Conservation (phyloP, 805 yeast genomes). For the Candida chauliodis region DNA sequence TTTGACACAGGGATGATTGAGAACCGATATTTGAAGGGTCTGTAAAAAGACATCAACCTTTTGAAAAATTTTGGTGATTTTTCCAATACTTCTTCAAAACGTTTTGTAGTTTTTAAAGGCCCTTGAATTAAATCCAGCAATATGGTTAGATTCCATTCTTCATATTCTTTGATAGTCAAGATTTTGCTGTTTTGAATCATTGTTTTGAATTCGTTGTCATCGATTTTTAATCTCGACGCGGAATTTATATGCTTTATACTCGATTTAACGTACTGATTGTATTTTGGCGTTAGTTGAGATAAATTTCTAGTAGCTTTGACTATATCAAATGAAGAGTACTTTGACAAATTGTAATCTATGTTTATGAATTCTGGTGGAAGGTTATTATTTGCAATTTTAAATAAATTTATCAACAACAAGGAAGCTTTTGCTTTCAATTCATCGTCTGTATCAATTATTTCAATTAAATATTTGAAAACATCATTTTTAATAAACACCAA, state of each 20-base stretch:
- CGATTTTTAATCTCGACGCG: slow-evolving; percentile 31
- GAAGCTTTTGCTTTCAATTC: slow-evolving; percentile 56
- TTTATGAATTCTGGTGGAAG: slow-evolving; percentile 47
- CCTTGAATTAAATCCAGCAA: slow-evolving; percentile 74
- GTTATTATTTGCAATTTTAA: slow-evolving; percentile 48
- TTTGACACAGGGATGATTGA: slow-evolving; percentile 36
- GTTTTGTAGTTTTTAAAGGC: slow-evolving; percentile 67
- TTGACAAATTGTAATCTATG: slow-evolving; percentile 18
- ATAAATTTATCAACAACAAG: slow-evolving; percentile 59
- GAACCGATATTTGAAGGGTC: slow-evolving; percentile 89
- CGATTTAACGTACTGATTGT: slow-evolving; percentile 16
- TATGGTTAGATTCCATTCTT: slow-evolving; percentile 85
- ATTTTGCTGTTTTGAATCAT: slow-evolving; percentile 69
- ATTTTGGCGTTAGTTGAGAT: neutral
- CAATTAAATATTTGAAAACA: slow-evolving; percentile 46
- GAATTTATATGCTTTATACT: slow-evolving; percentile 19
- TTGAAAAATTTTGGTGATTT: slow-evolving; percentile 83
- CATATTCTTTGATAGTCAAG: slow-evolving; percentile 69
- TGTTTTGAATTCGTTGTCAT: slow-evolving; percentile 64
- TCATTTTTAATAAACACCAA: slow-evolving; percentile 49
- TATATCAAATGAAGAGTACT: slow-evolving; percentile 43
- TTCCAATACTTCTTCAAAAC: slow-evolving; percentile 70
- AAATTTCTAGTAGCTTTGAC: slow-evolving; percentile 40
- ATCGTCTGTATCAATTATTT: slow-evolving; percentile 39
- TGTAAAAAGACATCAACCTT: slow-evolving; percentile 75